These are phyloP conservation scores for Russula dissimulans DNA, from an alignment of 768 basidiomycete genomes.

Conservation along the genomic window DNA sequence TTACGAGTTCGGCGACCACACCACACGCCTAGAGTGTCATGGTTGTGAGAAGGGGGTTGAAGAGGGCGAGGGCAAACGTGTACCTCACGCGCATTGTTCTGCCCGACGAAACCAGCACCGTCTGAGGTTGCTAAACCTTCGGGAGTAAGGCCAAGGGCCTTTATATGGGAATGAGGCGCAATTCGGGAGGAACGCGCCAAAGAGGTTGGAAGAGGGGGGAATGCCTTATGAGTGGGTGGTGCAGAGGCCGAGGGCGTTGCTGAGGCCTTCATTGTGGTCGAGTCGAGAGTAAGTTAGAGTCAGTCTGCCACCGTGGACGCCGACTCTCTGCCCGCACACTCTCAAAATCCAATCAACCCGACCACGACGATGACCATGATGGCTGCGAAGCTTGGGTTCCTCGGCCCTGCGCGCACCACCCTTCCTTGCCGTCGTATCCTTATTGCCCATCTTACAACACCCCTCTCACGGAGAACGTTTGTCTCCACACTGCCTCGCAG, in stretches of 20 bases:
- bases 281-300: too few species aligned
- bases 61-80: constrained; percentile 13
- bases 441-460: too few species aligned
- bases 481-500: background rate
- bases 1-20: constrained; percentile 81
- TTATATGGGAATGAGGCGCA: constrained; percentile 92
- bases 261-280: constrained; percentile 16
- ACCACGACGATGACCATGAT: too few species aligned
- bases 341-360: too few species aligned
- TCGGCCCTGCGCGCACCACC: too few species aligned
- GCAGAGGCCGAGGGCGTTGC: constrained; percentile 23
- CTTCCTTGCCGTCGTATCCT: too few species aligned
- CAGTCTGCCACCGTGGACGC: too few species aligned
- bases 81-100: constrained; percentile 85
- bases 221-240: constrained; percentile 50
- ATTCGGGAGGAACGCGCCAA: constrained; percentile 68
- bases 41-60: background rate
- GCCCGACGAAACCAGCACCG: constrained; percentile 84
- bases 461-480: background rate
- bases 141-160: constrained; percentile 81
- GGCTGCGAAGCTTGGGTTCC: too few species aligned
- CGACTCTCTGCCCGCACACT: too few species aligned
- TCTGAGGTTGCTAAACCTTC: constrained; percentile 72
- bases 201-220: constrained; percentile 57
- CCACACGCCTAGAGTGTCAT: constrained; percentile 64